Base-by-base conservation (phyloP, 2,329 filamentous ascomycete genomes). In the Graphiopsis chlorocephala region DNA sequence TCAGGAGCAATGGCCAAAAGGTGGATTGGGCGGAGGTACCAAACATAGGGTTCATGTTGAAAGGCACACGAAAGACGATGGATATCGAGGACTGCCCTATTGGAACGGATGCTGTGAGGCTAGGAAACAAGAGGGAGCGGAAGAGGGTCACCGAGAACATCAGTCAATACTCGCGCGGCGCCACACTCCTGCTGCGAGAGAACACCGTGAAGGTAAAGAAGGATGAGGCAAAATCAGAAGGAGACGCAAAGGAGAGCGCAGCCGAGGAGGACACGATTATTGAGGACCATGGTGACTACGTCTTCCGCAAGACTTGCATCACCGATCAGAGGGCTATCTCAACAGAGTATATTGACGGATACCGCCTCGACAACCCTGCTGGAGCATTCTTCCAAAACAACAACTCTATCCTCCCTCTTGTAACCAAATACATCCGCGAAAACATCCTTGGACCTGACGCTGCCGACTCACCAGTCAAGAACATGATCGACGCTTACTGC, bases 301-400 rank as follows among this genome's bases (percentile, higher is more conserved):
- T 88, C 20, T 91, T 97, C 76, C 83, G 90, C 76, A 98, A 98
- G 78, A 90, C 88, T 3, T 98, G 92, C 82, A 87, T 96, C 70
- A 97, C 93, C 4, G 88, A 97, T 79, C 86, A 88, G 76, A 96
- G 94, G 69, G 90, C 86, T 68, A 90, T 85, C 59, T 89, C 91
- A 3, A 93, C 90, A 31, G 95, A 99, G 78, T 97, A 96, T 79
- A 86, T 99, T 68, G 92, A 90, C 74, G 81, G 88, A 77, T 95
- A 90, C 81, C 82, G 88, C 74, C 97, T 99, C 80, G 89, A 89
- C 76, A 98, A 96, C 80, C 92, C 91, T 2, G 95, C 95, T 12
- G 93, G 93, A 66, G 88, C 92, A 61, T 99, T 99, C 82, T 99
- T 99, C 86, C 95, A 99, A 76, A 99, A 99, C 84, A 99, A 99